Percentiles rank a stretch among this genome's conserved stretches.
Conservation (phyloP, 805 yeast genomes). For the Cyberlindnera japonica region DNA sequence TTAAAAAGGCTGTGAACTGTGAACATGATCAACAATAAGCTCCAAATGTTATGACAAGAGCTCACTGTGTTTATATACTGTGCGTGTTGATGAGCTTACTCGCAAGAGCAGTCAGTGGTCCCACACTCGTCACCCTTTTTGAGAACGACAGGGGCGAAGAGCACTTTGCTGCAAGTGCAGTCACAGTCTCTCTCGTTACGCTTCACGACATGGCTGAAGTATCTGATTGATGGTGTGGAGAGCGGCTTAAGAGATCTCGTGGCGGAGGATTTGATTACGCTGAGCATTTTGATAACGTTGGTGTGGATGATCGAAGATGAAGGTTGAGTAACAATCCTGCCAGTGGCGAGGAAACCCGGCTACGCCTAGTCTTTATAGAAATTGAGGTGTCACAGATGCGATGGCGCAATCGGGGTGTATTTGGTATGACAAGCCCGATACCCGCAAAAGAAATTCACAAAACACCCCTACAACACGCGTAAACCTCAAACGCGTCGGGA, state of each 20-base stretch:
- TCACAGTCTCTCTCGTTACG: slow-evolving; percentile 27
- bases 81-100: too few relatives aligned
- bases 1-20: too few relatives aligned
- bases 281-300: slow-evolving; percentile 20
- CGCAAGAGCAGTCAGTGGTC: slow-evolving; percentile 28
- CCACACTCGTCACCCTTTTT: slow-evolving; percentile 27
- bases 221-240: slow-evolving; percentile 9
- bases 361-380: slow-evolving; percentile 3
- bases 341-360: neutral
- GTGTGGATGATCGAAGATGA: too few relatives aligned
- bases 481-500: neutral
- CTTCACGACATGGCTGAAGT: slow-evolving; percentile 10
- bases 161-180: slow-evolving; percentile 25
- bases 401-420: slow-evolving; percentile 5
- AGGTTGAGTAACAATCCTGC: too few relatives aligned
- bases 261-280: slow-evolving; percentile 16
- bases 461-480: too few relatives aligned
- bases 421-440: neutral
- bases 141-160: slow-evolving; percentile 4
- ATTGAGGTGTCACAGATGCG: neutral
- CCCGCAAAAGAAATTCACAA: neutral
- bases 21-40: neutral
- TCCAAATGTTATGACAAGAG: too few relatives aligned
- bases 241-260: slow-evolving; percentile 15
- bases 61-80: too few relatives aligned